Percentiles rank a stretch among this genome's conserved stretches.
These are phyloP conservation scores for Tolypocladium inflatum DNA, from an alignment of 2,329 filamentous ascomycete species.

Conservation along the genomic window DNA sequence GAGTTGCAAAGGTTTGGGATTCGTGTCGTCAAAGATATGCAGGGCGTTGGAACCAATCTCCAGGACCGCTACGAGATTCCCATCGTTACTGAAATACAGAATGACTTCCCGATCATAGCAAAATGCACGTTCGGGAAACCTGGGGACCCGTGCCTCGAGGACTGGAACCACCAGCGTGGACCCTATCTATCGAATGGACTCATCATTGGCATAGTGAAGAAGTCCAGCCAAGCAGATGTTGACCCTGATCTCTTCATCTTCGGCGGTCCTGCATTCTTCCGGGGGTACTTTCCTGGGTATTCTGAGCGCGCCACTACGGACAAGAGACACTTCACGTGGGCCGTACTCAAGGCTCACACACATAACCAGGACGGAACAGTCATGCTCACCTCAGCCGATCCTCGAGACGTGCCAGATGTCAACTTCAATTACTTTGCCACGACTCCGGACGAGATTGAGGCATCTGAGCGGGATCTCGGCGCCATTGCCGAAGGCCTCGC, in stretches of 20 bases:
- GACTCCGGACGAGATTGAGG: too few relatives aligned
- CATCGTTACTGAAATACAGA: conserved; percentile 22
- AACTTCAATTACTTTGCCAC: conserved; percentile 48
- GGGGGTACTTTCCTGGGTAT: conserved; percentile 47
- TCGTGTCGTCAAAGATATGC: conserved; percentile 39
- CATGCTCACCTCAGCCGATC: conserved; percentile 46
- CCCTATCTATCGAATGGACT: conserved; percentile 14
- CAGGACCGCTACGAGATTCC: conserved; percentile 42
- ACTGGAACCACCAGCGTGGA: conserved; percentile 31
- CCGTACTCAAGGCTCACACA: conserved; percentile 49
- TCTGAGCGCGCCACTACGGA: conserved; percentile 33
- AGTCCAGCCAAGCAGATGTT: conserved; percentile 25
- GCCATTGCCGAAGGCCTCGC: too few relatives aligned
- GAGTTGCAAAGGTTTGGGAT: conserved; percentile 29
- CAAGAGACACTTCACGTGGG: conserved; percentile 30
- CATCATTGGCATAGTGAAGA: conserved; percentile 33
- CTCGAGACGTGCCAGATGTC: conserved; percentile 51
- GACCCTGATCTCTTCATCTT: conserved; percentile 44
- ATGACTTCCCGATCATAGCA: conserved; percentile 15
- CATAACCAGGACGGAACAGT: conserved; percentile 52
- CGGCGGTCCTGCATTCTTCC: conserved; percentile 44
- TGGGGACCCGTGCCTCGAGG: conserved; percentile 26
- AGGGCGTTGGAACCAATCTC: conserved; percentile 51
- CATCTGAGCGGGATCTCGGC: too few relatives aligned
- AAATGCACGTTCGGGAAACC: conserved; percentile 20